These are phyloP conservation scores for Sutorius australiensis DNA, from an alignment of 768 basidiomycete genomes.

Conservation along the genomic window DNA sequence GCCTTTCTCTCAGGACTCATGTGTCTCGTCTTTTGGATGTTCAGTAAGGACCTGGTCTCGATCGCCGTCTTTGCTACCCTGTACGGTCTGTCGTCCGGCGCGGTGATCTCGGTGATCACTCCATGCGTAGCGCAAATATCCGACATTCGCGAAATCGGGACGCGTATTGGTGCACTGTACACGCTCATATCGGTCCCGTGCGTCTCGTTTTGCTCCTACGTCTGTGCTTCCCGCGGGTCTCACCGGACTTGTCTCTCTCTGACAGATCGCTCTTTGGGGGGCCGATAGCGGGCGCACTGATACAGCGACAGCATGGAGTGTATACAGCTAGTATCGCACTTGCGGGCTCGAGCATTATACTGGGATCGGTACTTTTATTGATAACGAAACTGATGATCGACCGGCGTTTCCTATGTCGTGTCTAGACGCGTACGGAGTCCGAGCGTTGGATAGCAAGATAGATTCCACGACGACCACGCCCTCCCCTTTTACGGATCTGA, in stretches of 20 bases:
- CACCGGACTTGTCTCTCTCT: background rate
- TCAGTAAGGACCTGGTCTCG: conserved; percentile 36
- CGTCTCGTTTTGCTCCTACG: conserved; percentile 33
- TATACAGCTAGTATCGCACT: conserved; percentile 52
- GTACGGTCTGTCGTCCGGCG: conserved; percentile 66
- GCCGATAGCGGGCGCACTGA: conserved; percentile 58
- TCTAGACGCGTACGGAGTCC: conserved; percentile 30
- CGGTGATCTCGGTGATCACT: conserved; percentile 63
- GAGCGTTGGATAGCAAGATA: background rate
- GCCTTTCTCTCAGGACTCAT: conserved; percentile 61
- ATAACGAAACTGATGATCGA: conserved; percentile 47
- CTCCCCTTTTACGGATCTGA: conserved; percentile 13
- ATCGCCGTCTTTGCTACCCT: conserved; percentile 50
- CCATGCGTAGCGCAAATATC: conserved; percentile 69
- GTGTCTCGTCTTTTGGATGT: conserved; percentile 56
- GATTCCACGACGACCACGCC: background rate
- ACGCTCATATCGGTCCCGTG: conserved; percentile 66
- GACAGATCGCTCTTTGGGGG: conserved; percentile 59
- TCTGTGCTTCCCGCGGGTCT: background rate
- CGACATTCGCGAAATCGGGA: conserved; percentile 53
- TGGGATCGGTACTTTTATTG: conserved; percentile 57
- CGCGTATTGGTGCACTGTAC: conserved; percentile 62
- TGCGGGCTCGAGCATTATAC: conserved; percentile 54
- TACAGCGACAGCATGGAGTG: conserved; percentile 44
- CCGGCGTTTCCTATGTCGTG: conserved; percentile 39